Percentiles rank a stretch among this genome's conserved stretches.
These are phyloP conservation scores for Starmerella stigmatis DNA, from an alignment of 805 yeast genomes.

Conservation along the genomic window DNA sequence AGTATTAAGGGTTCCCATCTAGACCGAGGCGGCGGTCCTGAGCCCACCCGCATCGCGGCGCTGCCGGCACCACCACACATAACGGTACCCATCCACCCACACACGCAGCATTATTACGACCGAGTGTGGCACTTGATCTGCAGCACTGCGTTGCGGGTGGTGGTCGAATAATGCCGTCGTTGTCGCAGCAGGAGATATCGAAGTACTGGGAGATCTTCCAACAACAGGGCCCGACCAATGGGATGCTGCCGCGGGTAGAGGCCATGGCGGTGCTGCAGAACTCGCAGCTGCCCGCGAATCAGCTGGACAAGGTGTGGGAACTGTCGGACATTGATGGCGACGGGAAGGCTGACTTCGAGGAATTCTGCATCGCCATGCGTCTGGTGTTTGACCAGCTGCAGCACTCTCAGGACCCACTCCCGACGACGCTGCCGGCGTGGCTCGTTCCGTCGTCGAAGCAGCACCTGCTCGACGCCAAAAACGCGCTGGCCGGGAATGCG, in stretches of 20 bases:
- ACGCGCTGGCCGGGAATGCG: conserved; percentile 36
- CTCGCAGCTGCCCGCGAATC: conserved; percentile 68
- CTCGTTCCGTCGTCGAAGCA: conserved; percentile 81
- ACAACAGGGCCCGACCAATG: conserved; percentile 72
- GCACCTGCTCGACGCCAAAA: conserved; percentile 74
- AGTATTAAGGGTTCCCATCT: too few relatives aligned
- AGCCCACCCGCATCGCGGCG: neutral
- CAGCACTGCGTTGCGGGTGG: too few relatives aligned
- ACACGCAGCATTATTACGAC: too few relatives aligned
- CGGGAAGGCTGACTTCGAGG: conserved; percentile 89
- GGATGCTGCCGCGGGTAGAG: conserved; percentile 72
- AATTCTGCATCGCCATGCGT: conserved; percentile 95
- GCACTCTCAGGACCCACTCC: conserved; percentile 51
- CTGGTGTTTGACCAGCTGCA: conserved; percentile 84
- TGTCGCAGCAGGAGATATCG: conserved; percentile 77
- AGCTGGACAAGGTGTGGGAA: conserved; percentile 80
- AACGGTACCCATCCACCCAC: too few relatives aligned
- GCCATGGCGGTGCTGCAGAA: conserved; percentile 81
- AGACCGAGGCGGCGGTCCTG: too few relatives aligned
- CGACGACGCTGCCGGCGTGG: conserved; percentile 77
- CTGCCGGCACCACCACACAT: too few relatives aligned
- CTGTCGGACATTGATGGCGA: conserved; percentile 80
- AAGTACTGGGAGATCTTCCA: conserved; percentile 97
- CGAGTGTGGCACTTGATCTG: neutral
- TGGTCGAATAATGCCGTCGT: conserved; percentile 19